phyloP scores from a whole-genome alignment of 2,329 filamentous ascomycete genomes.

The Pestalotiopsis sp. region DNA sequence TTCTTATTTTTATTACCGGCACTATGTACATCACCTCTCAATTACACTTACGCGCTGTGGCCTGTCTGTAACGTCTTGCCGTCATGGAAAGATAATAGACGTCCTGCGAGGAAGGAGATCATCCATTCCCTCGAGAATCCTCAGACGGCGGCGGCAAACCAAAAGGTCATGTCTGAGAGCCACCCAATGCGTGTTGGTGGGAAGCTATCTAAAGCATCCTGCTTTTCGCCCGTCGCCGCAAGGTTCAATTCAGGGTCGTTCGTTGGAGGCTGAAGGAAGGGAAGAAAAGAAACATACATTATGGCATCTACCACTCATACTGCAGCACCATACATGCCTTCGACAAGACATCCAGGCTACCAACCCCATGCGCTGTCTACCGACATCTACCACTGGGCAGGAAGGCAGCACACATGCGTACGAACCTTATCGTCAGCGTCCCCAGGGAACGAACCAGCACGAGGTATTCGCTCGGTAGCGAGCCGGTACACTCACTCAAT shows the following conservation, averaged over 20 bases:
- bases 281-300: background rate
- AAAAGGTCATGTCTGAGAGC: background rate
- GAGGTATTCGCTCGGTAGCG: constrained; percentile 5
- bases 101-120: background rate
- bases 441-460: background rate
- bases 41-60: background rate
- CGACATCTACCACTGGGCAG: background rate
- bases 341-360: too few species aligned
- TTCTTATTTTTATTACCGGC: background rate
- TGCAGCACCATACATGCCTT: too few species aligned
- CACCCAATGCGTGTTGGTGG: background rate
- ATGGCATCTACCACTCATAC: too few species aligned
- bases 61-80: background rate
- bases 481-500: background rate
- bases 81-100: background rate
- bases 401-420: background rate
- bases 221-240: background rate
- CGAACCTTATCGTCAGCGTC: background rate
- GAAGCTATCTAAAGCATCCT: background rate
- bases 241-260: background rate
- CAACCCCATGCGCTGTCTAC: too few species aligned
- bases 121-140: constrained; percentile 4
- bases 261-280: background rate
- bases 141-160: background rate
- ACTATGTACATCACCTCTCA: background rate